Conservation (phyloP, 2,329 filamentous ascomycete species). For the Taxawa tesnikishii region DNA sequence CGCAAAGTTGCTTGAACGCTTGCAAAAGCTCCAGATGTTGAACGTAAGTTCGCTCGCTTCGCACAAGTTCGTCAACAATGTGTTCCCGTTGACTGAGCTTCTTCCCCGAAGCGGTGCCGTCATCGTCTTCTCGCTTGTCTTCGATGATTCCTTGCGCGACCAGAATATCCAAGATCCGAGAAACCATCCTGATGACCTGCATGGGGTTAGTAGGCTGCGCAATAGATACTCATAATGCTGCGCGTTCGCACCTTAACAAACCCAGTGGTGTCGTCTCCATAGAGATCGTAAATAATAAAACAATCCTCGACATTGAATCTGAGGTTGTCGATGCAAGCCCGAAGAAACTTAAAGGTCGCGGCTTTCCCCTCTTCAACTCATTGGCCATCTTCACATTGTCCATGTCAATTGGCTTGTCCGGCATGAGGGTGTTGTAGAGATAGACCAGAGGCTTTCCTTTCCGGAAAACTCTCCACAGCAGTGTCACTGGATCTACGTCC, state of each 20-base stretch:
- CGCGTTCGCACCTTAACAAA: conserved; percentile 68
- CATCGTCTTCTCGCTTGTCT: conserved; percentile 40
- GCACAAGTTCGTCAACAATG: conserved; percentile 81
- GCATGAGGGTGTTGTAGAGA: conserved; percentile 78
- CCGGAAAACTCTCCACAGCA: conserved; percentile 78
- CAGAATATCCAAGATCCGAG: conserved; percentile 78
- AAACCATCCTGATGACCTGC: conserved; percentile 84
- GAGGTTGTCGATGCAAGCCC: conserved; percentile 75
- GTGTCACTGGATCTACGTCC: conserved; percentile 71
- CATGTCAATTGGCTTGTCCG: conserved; percentile 51
- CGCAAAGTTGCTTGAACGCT: conserved; percentile 77
- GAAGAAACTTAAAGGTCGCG: conserved; percentile 83
- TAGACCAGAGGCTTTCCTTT: conserved; percentile 73
- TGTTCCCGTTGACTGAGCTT: conserved; percentile 69
- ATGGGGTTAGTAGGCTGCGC: conserved; percentile 7
- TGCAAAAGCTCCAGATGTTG: conserved; percentile 93
- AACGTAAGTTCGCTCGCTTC: conserved; percentile 94
- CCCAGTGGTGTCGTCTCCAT: conserved; percentile 88
- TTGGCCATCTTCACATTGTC: conserved; percentile 21
- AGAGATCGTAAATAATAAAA: conserved; percentile 84
- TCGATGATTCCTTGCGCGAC: conserved; percentile 63
- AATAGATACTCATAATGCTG: neutral
- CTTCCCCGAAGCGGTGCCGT: conserved; percentile 25
- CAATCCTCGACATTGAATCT: conserved; percentile 69
- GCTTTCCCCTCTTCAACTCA: conserved; percentile 71